A percentile compares a stretch with the other conserved stretches of the same genome.
These are phyloP conservation scores for Micractinium conductrix DNA, from an alignment of 139 green algal species.

Conservation along the genomic window DNA sequence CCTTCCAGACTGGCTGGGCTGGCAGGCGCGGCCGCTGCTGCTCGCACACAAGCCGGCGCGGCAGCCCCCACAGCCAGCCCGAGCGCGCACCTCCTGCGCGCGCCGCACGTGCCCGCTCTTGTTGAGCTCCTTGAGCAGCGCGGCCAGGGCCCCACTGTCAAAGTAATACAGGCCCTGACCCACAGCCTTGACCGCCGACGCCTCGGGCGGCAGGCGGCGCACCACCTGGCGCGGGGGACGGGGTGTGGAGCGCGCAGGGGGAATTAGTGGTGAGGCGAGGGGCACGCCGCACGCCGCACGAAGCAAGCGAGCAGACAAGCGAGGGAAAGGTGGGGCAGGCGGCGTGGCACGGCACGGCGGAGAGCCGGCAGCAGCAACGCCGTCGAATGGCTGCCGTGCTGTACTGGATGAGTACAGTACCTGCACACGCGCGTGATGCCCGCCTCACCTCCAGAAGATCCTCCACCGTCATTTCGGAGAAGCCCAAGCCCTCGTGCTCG, in stretches of 20 bases:
- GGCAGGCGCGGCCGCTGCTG: not conserved
- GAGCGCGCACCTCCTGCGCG: conserved; percentile 33
- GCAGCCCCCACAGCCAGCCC: not conserved
- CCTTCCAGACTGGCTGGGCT: not conserved
- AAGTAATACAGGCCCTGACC: conserved; percentile 73
- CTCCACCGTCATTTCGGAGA: conserved; percentile 65
- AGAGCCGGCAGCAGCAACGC: not conserved
- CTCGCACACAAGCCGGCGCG: not conserved
- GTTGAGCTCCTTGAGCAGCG: conserved; percentile 88
- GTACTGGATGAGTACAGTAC: not conserved
- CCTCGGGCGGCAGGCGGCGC: conserved; percentile 57
- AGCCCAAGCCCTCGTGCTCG: conserved; percentile 30
- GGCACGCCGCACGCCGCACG: too few species aligned
- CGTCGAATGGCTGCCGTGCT: too few species aligned
- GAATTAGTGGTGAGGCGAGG: not conserved
- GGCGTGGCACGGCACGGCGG: too few species aligned
- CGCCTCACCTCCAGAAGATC: conserved; percentile 57
- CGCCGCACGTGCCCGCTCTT: conserved; percentile 46
- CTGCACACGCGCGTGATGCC: not conserved
- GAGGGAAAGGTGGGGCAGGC: too few species aligned
- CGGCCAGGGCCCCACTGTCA: conserved; percentile 76
- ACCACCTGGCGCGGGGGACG: too few species aligned
- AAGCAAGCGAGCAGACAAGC: too few species aligned
- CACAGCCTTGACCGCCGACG: conserved; percentile 56
- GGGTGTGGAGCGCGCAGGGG: too few species aligned